Evolutionary conservation across 257 asterid species (phyloP).

Genomic region (Scutellaria galericulata): DNA sequence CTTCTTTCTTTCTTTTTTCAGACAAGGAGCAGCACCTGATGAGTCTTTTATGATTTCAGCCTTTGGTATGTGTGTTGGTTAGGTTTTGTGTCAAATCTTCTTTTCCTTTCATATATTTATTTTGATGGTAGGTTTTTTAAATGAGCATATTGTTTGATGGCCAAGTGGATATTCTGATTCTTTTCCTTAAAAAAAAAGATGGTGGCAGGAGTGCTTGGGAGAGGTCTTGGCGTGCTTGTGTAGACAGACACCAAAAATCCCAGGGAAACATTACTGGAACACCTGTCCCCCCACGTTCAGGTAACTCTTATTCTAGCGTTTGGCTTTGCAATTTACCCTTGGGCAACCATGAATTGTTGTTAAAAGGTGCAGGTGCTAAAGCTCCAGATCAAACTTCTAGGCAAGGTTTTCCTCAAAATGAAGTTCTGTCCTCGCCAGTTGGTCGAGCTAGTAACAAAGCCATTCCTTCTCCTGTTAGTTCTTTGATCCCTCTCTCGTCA

Average conservation of each 20-base stretch:
- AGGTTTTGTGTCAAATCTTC: constrained; percentile 14
- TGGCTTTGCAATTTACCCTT: constrained; percentile 28
- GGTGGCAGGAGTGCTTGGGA: constrained; percentile 91
- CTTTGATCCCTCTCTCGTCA: constrained; percentile 75
- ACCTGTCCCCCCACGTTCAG: constrained; percentile 64
- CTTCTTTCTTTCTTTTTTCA: constrained; percentile 40
- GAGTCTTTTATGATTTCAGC: constrained; percentile 98
- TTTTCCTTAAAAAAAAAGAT: constrained; percentile 47
- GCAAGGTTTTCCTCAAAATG: constrained; percentile 56
- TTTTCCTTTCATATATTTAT: constrained; percentile 9
- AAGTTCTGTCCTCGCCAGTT: constrained; percentile 52
- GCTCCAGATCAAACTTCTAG: constrained; percentile 59
- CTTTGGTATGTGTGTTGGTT: constrained; percentile 68
- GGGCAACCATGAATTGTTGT: constrained; percentile 33
- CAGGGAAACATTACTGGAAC: constrained; percentile 57
- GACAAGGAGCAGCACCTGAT: constrained; percentile 96
- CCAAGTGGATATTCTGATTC: constrained; percentile 16
- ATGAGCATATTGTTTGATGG: constrained; percentile 29
- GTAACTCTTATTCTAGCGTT: constrained; percentile 45
- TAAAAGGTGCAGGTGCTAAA: constrained; percentile 61
- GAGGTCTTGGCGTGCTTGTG: constrained; percentile 84
- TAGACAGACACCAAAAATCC: constrained; percentile 66
- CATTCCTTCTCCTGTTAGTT: constrained; percentile 61
- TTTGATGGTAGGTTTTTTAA: constrained; percentile 3
- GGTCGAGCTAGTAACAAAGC: constrained; percentile 61